Evolutionary conservation across 2,329 filamentous ascomycete genomes (phyloP).

Genomic region (Arachnomyces sp.): DNA sequence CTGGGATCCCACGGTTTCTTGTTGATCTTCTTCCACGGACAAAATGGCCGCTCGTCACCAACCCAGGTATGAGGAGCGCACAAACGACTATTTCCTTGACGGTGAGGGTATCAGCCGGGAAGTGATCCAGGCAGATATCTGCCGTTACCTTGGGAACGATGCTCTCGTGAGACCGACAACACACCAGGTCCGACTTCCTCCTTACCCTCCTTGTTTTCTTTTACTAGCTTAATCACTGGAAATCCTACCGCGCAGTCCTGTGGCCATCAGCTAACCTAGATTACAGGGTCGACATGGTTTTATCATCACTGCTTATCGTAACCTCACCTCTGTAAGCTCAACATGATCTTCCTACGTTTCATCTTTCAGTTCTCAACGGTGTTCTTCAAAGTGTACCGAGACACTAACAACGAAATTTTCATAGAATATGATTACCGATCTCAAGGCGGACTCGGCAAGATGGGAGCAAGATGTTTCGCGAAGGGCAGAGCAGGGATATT

Average conservation of each 20-base stretch:
- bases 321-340: slow-evolving; percentile 63
- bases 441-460: slow-evolving; percentile 46
- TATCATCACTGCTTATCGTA: slow-evolving; percentile 71
- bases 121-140: slow-evolving; percentile 77
- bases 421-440: slow-evolving; percentile 49
- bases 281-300: slow-evolving; percentile 60
- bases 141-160: slow-evolving; percentile 76
- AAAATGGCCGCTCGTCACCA: slow-evolving; percentile 33
- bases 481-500: slow-evolving; percentile 34
- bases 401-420: slow-evolving; percentile 16
- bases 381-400: slow-evolving; percentile 6
- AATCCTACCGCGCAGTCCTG: slow-evolving; percentile 10
- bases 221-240: slow-evolving; percentile 2
- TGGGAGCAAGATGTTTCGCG: slow-evolving; percentile 41
- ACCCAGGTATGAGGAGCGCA: slow-evolving; percentile 26
- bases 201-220: slow-evolving; percentile 10
- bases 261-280: slow-evolving; percentile 29
- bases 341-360: slow-evolving; percentile 5
- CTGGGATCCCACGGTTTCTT: slow-evolving; percentile 9
- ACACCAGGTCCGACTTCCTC: slow-evolving; percentile 55
- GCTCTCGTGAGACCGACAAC: slow-evolving; percentile 68
- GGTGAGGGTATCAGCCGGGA: slow-evolving; percentile 75
- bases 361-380: neutral
- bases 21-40: slow-evolving; percentile 14
- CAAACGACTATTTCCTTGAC: slow-evolving; percentile 75